Evolutionary conservation across 495 filamentous ascomycete species (phyloP).

Genomic region (Trichoderma asperelloides): DNA sequence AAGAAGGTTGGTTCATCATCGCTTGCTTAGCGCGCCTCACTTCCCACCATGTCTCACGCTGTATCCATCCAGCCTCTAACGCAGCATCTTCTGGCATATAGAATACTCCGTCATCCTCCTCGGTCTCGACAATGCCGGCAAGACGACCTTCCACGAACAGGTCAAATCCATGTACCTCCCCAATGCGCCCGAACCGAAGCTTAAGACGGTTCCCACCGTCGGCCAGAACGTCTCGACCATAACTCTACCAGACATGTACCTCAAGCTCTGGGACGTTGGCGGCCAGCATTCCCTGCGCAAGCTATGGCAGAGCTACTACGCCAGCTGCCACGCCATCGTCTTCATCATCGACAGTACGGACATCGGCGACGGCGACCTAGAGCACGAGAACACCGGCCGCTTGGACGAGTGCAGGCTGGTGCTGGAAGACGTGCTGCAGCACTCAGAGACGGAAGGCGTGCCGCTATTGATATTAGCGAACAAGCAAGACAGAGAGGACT

Average conservation of each 20-base stretch:
- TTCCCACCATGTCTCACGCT: neutral
- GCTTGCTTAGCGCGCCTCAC: neutral
- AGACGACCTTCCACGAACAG: conserved; percentile 95
- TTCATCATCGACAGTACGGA: conserved; percentile 94
- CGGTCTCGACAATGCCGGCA: conserved; percentile 95
- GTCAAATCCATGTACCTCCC: conserved; percentile 81
- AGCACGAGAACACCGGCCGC: conserved; percentile 49
- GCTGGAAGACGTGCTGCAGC: conserved; percentile 76
- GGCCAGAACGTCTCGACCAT: conserved; percentile 95
- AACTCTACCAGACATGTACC: conserved; percentile 78
- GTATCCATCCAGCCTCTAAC: neutral
- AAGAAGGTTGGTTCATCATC: conserved; percentile 59
- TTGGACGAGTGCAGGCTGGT: conserved; percentile 85
- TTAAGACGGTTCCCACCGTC: conserved; percentile 87
- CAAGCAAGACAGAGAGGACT: conserved; percentile 96
- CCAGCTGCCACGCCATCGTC: conserved; percentile 88
- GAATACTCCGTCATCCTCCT: conserved; percentile 97
- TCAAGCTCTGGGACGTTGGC: conserved; percentile 98
- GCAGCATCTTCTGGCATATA: conserved; percentile 23
- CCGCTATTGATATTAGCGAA: conserved; percentile 90
- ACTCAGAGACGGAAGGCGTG: conserved; percentile 78
- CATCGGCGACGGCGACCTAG: conserved; percentile 68
- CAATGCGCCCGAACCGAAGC: conserved; percentile 47
- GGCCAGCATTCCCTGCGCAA: conserved; percentile 82
- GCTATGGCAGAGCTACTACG: conserved; percentile 94